A percentile compares a stretch with the other conserved stretches of the same genome.
Conservation (phyloP, 805 yeast species). For the Metschnikowia hibisci region DNA sequence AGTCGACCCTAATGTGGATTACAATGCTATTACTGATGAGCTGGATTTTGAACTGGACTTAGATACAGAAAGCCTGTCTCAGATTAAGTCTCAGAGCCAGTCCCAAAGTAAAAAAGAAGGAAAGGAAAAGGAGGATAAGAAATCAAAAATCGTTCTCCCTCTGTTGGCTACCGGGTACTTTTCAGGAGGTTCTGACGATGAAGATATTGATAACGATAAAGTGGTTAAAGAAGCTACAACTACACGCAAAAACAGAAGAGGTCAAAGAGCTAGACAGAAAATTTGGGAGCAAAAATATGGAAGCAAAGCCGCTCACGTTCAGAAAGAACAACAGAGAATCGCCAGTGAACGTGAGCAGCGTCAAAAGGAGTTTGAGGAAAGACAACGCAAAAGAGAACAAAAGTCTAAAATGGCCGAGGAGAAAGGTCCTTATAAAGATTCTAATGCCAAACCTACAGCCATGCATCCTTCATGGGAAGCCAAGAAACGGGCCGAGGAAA, state of each 20-base stretch:
- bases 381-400: conserved; percentile 62
- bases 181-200: conserved; percentile 79
- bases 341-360: conserved; percentile 54
- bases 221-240: conserved; percentile 51
- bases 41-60: conserved; percentile 34
- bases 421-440: conserved; percentile 22
- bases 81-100: conserved; percentile 35
- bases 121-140: conserved; percentile 23
- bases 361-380: conserved; percentile 65
- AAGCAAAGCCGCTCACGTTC: conserved; percentile 73
- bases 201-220: conserved; percentile 42
- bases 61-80: too few species aligned
- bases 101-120: neutral
- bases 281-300: conserved; percentile 96
- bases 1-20: conserved; percentile 38
- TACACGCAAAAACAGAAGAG: conserved; percentile 83
- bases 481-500: conserved; percentile 67
- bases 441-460: neutral
- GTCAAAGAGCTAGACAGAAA: conserved; percentile 94
- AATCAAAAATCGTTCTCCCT: conserved; percentile 49
- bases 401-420: conserved; percentile 36
- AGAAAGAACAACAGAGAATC: conserved; percentile 55
- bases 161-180: conserved; percentile 74
- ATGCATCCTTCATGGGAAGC: conserved; percentile 99
- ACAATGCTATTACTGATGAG: conserved; percentile 65